These are phyloP conservation scores for Mesotaenium endlicherianum DNA, from an alignment of 139 green algal species.

Conservation along the genomic window DNA sequence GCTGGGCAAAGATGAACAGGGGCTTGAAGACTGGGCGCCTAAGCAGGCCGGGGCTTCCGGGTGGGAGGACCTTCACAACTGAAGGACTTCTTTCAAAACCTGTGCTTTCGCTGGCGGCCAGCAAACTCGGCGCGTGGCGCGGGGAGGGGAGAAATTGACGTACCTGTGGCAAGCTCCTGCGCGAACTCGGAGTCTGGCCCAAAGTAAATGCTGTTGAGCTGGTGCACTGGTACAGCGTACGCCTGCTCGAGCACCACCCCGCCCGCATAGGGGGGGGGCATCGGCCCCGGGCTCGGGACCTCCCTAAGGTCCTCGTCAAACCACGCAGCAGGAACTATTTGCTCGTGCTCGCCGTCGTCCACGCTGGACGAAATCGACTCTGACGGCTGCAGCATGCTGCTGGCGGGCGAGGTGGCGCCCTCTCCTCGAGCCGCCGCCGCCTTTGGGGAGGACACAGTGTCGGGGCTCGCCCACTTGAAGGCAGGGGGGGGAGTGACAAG, in stretches of 20 bases:
- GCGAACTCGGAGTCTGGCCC: conserved; percentile 32
- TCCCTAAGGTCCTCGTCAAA: conserved; percentile 30
- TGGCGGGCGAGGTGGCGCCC: neutral
- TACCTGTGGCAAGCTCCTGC: conserved; percentile 19
- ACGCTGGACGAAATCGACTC: neutral
- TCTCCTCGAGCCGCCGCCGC: neutral
- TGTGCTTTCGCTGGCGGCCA: neutral
- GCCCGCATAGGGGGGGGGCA: conserved; percentile 29
- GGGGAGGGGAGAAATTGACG: neutral
- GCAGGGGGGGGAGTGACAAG: neutral
- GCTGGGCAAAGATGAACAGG: neutral
- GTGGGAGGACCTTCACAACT: too few relatives aligned
- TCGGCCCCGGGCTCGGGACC: neutral
- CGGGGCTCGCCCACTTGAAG: neutral
- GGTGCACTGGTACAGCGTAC: neutral
- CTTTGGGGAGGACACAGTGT: neutral
- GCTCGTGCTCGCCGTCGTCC: neutral
- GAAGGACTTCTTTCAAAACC: neutral
- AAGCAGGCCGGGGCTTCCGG: too few relatives aligned
- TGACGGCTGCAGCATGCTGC: neutral
- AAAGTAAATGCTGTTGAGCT: conserved; percentile 30
- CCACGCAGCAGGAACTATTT: conserved; percentile 1
- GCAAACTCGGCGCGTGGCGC: too few relatives aligned
- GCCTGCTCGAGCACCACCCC: conserved; percentile 30
- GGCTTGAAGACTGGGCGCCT: neutral